Base-by-base conservation (phyloP, 2,329 filamentous ascomycete genomes). In the Neofusicoccum sp. region DNA sequence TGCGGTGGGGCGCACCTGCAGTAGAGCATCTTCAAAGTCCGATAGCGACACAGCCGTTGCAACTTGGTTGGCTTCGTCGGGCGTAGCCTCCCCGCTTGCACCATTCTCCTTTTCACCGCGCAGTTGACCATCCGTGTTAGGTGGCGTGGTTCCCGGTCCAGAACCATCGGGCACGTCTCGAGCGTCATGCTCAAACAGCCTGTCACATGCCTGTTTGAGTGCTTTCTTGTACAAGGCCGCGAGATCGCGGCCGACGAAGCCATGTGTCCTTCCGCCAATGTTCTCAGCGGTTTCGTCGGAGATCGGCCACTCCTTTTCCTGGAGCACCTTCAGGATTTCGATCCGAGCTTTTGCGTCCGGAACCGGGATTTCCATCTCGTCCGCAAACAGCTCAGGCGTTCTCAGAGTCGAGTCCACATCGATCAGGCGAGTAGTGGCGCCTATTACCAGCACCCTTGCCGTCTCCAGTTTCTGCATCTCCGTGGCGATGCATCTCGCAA, bases 191-290 rank as follows among this genome's bases (percentile, higher is more conserved):
- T 49, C 54, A 28, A 63, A 50, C n/a, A 44, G 28, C 34, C 52
- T 36, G 16, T 63, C 61, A 12, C 36, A 56, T 0, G 61, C 61
- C 44, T 45, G 45, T 45, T 63, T 59, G 22, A 63, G 52, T 2
- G 61, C 61, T 7, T 63, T 63, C 34, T 63, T 59, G 45, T 63
- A 59, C 34, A 97, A 80, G 12, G 83, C 84, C n/a, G 81, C 79
- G 1, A 97, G 80, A 73, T 97, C 93, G 1, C 85, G 84, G 4
- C 90, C 90, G 36, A 92, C 96, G 74, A 92, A 97, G 3, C 93
- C 94, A 71, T 97, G 93, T 0, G 93, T 96, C 62, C 87, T 86
- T 65, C 90, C 85, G 45, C 89, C 89, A 47, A 96, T 78, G 16
- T 82, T 78, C 3, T 82, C 77, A 16, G 92, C 77, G 8, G 87